Evolutionary conservation across 192 early-diverging fungal genomes (phyloP), one percentile per base, ranked within the genome.

Genomic region (Mortierella claussenii): DNA sequence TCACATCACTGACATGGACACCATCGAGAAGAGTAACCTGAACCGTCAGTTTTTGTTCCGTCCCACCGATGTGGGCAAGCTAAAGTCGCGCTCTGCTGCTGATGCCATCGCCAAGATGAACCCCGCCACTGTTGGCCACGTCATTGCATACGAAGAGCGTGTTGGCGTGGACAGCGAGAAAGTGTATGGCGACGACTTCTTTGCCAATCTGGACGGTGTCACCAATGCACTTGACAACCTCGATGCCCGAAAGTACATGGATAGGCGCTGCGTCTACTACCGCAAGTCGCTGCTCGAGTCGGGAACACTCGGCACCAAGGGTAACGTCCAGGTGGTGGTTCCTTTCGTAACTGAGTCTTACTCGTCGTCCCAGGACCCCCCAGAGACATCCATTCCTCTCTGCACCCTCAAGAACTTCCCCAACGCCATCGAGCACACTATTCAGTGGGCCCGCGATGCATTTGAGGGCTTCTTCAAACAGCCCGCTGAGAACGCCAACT

Each of bases 11-110:
- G 98, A 99, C 75, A 99, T 99, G 98, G 98, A 99, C 79, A 97
- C 97, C 9, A 99, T 99, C 53, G 98, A 99, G 61, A 99, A 98
- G 87, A 92, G 89, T 66, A 99, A 99, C 83, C 85, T 99, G 81
- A 99, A 99, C 84, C 89, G 98, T 40, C 98, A 99, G 83, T 99
- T 99, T 83, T 84, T 99, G 65, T 99, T 99, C 89, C 91, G 98
- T 46, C 85, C 91, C 7, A 40, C 67, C 13, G 92, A 95, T 74
- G 92, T 95, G 34, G 90, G 91, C n/a, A 95, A 94, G 83, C 88
- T 97, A 50, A 99, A 99, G 88, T 97, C 96, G 12, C 93, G 89
- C 47, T 90, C 88, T 50, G 98, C 98, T 18, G 91, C 94, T 2
- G 80, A 55, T 18, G 98, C 98, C 21, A 96, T 97, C 12, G 81